Conservation (phyloP, 768 basidiomycete genomes). For the Russula griseocarnosa region DNA sequence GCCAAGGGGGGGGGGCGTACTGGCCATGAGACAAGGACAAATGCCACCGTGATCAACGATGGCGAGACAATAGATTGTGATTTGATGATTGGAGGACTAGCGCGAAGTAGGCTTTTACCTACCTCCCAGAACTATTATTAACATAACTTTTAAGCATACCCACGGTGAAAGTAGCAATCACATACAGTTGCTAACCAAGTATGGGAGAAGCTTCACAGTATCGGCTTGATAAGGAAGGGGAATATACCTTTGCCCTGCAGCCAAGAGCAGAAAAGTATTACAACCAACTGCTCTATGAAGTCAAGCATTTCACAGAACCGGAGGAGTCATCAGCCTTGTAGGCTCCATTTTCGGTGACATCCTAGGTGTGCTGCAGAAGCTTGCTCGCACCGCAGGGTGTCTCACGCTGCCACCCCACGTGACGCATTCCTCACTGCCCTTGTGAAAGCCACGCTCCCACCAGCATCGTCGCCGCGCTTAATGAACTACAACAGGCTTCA, state of each 20-base stretch:
- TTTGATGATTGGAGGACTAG: slow-evolving; percentile 93
- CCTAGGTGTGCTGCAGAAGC: too few species aligned
- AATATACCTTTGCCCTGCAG: slow-evolving; percentile 81
- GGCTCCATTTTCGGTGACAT: too few species aligned
- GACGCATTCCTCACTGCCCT: too few species aligned
- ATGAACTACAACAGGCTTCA: too few species aligned
- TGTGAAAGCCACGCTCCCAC: too few species aligned
- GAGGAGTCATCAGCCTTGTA: too few species aligned
- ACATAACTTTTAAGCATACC: slow-evolving; percentile 37
- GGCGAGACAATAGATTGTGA: slow-evolving; percentile 83
- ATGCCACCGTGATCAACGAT: slow-evolving; percentile 59
- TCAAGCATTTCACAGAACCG: too few species aligned
- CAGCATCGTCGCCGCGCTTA: too few species aligned
- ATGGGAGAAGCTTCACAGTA: slow-evolving; percentile 85
- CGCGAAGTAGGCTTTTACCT: slow-evolving; percentile 62
- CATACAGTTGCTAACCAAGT: slow-evolving; percentile 75
- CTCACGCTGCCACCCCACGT: too few species aligned
- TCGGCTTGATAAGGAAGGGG: slow-evolving; percentile 95
- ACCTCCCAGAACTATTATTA: background rate
- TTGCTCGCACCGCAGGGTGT: too few species aligned
- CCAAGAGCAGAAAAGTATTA: slow-evolving; percentile 71
- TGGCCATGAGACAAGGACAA: slow-evolving; percentile 44
- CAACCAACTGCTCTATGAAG: slow-evolving; percentile 82
- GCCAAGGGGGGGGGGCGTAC: slow-evolving; percentile 69
- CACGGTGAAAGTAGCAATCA: slow-evolving; percentile 77